These are phyloP conservation scores for Lasiosphaeris hirsuta DNA, from an alignment of 495 filamentous ascomycete species.

Conservation along the genomic window DNA sequence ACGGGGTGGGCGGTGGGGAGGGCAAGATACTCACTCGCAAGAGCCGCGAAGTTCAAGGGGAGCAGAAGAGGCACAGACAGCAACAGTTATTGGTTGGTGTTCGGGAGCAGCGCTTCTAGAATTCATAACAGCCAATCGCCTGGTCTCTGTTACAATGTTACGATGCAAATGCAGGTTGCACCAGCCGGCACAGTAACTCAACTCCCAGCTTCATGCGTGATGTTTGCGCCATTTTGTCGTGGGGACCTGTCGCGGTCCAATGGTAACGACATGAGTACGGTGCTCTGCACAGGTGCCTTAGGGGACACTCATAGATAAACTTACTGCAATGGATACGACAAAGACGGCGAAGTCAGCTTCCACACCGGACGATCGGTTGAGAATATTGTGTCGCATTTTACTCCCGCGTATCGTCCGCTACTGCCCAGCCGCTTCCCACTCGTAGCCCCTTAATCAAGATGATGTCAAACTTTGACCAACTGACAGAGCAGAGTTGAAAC, in stretches of 20 bases:
- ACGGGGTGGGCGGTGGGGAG: no score
- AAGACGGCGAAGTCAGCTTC: neutral
- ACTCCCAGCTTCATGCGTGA: conserved; percentile 11
- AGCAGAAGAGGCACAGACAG: neutral
- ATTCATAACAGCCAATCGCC: neutral
- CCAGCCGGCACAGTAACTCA: neutral
- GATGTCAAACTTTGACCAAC: conserved; percentile 5
- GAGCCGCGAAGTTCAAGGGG: no score
- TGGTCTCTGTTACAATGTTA: neutral
- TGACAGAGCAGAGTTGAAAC: neutral
- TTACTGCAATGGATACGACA: neutral
- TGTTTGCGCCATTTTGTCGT: conserved; percentile 17
- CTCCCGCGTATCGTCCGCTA: no score
- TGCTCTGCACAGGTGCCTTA: conserved; percentile 12
- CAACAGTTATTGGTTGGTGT: neutral
- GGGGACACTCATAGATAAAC: neutral
- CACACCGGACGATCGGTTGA: neutral
- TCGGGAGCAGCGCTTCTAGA: conserved; percentile 1
- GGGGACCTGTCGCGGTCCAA: conserved; percentile 3
- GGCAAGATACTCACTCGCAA: no score
- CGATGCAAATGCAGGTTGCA: conserved; percentile 5
- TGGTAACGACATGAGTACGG: neutral
- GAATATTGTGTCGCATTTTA: neutral
- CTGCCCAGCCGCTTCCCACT: no score
- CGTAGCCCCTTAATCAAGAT: neutral